Evolutionary conservation across 805 yeast species (phyloP), one percentile per base, ranked within the genome.

Genomic region (Saccharomycopsis malanga): DNA sequence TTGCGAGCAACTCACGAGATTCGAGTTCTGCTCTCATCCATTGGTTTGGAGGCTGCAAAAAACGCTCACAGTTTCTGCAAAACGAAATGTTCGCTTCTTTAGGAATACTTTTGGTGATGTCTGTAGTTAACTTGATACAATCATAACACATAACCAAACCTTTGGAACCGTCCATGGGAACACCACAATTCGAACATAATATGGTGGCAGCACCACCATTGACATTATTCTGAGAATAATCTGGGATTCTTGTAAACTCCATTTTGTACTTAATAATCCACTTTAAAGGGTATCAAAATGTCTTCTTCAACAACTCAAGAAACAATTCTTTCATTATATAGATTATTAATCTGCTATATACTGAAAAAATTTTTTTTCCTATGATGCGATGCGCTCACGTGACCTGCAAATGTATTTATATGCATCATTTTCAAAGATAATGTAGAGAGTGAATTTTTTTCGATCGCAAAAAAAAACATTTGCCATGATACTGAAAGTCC

Each of bases 101-200:
- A 44, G 97, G 97, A 46, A 84, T 82, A 39, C 95, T 96, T 56
- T 83, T 87, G 1, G 98, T 88, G 57, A 93, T 87, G 64, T 91
- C 97, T 50, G 87, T 93, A 2, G 87, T 87, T 60, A 91, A 70
- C 65, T 87, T 87, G 62, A 93, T 86, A 78, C 99, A 93, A 67
- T 93, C 98, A 72, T 86, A 82, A 70, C 98, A 93, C 95, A 91
- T 87, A 23, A 88, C 95, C 48, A 89, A 69, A 12, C 96, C 96
- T 22, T 79, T 69, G 21, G 97, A 87, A 38, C 98, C 98, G 62
- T 93, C 98, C 77, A 93, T 87, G 38, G 98, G 97, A 48, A 84
- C 87, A 68, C 98, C 98, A 82, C 98, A 93, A 82, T 87, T 87
- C 68, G 95, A 88, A 73, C 98, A 93, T 49, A 93, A 77, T 52